These are phyloP conservation scores for Aegilops bicornis DNA, from an alignment of 176 grass and related monocot species.

Conservation along the genomic window DNA sequence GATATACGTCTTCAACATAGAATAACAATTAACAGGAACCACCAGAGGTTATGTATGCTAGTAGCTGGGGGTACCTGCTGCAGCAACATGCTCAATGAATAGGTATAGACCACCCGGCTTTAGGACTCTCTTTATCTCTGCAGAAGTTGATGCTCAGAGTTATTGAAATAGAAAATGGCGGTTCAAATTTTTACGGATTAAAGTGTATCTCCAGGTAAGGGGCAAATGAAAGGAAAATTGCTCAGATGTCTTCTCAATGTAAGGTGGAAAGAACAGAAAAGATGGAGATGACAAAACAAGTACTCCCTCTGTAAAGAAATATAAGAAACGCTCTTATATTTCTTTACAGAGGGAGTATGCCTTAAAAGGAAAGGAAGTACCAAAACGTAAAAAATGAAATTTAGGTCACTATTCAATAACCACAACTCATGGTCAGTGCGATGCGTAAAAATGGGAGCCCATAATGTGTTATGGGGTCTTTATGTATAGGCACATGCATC, in stretches of 20 bases:
- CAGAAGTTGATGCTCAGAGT: background rate
- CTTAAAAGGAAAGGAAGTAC: background rate
- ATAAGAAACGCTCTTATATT: too few species aligned
- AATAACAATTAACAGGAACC: background rate
- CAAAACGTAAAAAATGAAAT: background rate
- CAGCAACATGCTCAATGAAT: conserved; percentile 86
- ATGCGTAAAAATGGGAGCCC: background rate
- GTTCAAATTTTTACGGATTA: background rate
- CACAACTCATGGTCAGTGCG: background rate
- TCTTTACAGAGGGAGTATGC: too few species aligned
- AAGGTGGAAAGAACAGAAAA: background rate
- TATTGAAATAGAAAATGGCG: background rate
- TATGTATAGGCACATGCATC: background rate
- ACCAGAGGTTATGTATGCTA: background rate
- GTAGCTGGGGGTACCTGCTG: conserved; percentile 45
- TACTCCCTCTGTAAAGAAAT: too few species aligned
- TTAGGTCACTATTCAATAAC: background rate
- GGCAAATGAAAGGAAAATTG: background rate
- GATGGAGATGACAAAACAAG: background rate
- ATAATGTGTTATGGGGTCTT: background rate
- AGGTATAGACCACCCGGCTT: conserved; percentile 78
- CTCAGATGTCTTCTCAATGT: background rate
- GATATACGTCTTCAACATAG: background rate
- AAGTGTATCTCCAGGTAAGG: background rate
- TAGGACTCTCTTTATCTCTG: conserved; percentile 81